Evolutionary conservation across 2,329 filamentous ascomycete genomes (phyloP).

Genomic region (Fusarium staphyleae): DNA sequence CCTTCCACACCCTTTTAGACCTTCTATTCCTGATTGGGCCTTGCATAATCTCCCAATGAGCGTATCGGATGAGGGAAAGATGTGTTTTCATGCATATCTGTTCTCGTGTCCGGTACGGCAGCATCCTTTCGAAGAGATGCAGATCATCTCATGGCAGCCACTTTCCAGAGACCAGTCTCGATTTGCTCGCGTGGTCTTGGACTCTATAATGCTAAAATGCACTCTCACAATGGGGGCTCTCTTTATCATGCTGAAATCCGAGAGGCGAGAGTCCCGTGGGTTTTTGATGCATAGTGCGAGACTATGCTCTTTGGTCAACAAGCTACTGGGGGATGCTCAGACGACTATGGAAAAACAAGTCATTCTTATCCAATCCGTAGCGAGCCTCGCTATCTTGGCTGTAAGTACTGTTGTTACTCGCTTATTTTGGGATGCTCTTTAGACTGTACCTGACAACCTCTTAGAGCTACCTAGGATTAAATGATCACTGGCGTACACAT

Average conservation of each 20-base stretch:
- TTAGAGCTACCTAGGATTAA: neutral
- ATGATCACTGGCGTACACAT: conserved; percentile 8
- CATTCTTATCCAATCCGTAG: conserved; percentile 5
- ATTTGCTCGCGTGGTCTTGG: conserved; percentile 6
- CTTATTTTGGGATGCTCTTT: neutral
- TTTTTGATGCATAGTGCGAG: conserved; percentile 11
- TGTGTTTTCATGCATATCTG: conserved; percentile 8
- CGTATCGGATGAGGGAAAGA: conserved; percentile 3
- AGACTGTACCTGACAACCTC: neutral
- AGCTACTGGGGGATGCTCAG: conserved; percentile 27
- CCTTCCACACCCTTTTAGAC: neutral
- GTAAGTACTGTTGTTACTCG: neutral
- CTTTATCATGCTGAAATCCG: conserved; percentile 1
- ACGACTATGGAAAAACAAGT: neutral
- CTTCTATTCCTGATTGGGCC: conserved; percentile 2
- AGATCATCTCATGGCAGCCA: conserved; percentile 7
- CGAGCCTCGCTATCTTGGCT: conserved; percentile 2
- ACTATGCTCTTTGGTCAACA: conserved; percentile 33
- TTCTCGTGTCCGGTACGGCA: conserved; percentile 6
- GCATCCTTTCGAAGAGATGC: conserved; percentile 8
- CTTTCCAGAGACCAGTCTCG: neutral
- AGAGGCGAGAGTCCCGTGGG: neutral
- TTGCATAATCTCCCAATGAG: conserved; percentile 1
- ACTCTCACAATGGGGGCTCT: conserved; percentile 8
- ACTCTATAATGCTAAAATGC: neutral